These are phyloP conservation scores for Capronia epimyces DNA, from an alignment of 2,329 filamentous ascomycete genomes.

Conservation along the genomic window DNA sequence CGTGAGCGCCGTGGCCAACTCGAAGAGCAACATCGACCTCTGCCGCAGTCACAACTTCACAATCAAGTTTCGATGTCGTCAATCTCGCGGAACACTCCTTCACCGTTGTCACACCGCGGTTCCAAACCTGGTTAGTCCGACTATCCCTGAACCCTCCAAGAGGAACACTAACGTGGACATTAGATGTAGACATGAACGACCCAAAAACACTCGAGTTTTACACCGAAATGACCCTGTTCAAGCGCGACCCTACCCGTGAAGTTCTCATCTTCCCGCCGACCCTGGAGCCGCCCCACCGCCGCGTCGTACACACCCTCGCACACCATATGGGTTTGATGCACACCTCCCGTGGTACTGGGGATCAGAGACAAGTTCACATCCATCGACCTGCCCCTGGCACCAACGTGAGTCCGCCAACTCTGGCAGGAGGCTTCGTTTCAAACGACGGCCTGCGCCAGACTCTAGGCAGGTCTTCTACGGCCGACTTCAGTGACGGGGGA, in stretches of 20 bases:
- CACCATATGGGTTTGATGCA: constrained; percentile 93
- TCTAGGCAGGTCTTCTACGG: constrained; percentile 90
- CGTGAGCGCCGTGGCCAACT: constrained; percentile 90
- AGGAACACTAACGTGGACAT: constrained; percentile 30
- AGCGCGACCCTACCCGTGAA: constrained; percentile 70
- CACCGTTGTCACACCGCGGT: constrained; percentile 57
- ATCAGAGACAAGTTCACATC: constrained; percentile 85
- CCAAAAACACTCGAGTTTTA: constrained; percentile 82
- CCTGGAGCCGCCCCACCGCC: constrained; percentile 75
- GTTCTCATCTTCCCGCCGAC: constrained; percentile 77
- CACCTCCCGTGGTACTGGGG: constrained; percentile 79
- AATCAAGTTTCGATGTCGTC: constrained; percentile 84
- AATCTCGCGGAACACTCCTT: constrained; percentile 60
- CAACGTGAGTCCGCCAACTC: constrained; percentile 57
- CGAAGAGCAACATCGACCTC: constrained; percentile 88
- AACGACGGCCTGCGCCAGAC: constrained; percentile 74
- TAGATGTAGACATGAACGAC: constrained; percentile 84
- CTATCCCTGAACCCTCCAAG: constrained; percentile 28
- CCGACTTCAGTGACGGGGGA: constrained; percentile 86
- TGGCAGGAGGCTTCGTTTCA: constrained; percentile 48
- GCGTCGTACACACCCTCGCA: constrained; percentile 86
- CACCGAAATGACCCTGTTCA: constrained; percentile 83
- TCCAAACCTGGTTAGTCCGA: constrained; percentile 40
- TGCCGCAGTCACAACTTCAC: constrained; percentile 60
- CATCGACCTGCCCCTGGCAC: constrained; percentile 51